Conservation (phyloP, 1,139 yeast species). For the Taphrina wiesneri region DNA sequence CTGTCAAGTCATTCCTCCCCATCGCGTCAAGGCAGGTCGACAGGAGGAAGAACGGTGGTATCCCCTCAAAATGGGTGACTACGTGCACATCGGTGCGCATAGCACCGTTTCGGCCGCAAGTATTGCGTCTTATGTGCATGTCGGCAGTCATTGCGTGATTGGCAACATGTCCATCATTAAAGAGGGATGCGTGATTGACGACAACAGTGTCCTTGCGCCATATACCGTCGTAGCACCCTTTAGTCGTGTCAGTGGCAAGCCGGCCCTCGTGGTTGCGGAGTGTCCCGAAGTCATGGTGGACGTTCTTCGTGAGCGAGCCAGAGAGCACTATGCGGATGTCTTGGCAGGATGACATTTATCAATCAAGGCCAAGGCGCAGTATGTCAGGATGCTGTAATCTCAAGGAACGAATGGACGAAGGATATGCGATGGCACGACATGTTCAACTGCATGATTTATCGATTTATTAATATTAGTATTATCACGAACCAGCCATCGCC, state of each 20-base stretch:
- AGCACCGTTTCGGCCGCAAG: conserved; percentile 50
- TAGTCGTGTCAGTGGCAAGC: conserved; percentile 49
- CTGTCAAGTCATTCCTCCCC: conserved; percentile 48
- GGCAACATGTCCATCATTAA: conserved; percentile 56
- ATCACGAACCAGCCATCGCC: not conserved
- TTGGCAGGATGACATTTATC: not conserved
- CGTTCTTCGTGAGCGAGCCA: conserved; percentile 45
- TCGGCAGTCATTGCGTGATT: conserved; percentile 62
- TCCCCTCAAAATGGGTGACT: conserved; percentile 59
- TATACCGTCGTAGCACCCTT: conserved; percentile 62
- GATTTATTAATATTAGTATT: not conserved
- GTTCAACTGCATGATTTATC: not conserved
- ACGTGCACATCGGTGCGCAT: conserved; percentile 55
- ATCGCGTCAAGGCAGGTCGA: conserved; percentile 11
- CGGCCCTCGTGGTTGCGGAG: conserved; percentile 40
- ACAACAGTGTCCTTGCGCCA: conserved; percentile 57
- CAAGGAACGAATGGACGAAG: not conserved
- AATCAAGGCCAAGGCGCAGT: not conserved
- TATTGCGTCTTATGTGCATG: conserved; percentile 52
- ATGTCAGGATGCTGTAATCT: not conserved
- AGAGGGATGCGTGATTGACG: conserved; percentile 61
- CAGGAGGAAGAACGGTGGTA: conserved; percentile 39
- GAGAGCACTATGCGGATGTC: conserved; percentile 28
- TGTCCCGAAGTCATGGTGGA: conserved; percentile 47
- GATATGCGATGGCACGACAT: not conserved